Conservation (phyloP, 139 green algal species). For the Yamagishiella unicocca region DNA sequence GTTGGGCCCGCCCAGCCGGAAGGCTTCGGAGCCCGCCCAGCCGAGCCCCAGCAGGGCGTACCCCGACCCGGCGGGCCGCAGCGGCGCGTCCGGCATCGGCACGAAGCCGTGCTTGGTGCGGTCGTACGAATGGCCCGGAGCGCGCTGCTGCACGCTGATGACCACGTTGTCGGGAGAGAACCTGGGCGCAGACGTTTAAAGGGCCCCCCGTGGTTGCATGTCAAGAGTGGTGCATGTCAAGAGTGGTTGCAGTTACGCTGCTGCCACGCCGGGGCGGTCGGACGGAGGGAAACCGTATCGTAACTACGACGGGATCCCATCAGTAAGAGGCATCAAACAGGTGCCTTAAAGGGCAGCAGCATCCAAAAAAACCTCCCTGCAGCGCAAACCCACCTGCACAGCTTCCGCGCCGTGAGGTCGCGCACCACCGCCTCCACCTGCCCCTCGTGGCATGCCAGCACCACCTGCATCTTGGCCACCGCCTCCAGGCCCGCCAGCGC, state of each 20-base stretch:
- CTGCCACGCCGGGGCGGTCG: too few species aligned
- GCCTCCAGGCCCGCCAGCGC: slow-evolving; percentile 8
- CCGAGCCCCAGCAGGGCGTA: slow-evolving; percentile 29
- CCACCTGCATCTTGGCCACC: slow-evolving; percentile 13
- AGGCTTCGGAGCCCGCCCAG: slow-evolving; percentile 19
- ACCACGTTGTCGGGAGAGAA: slow-evolving; percentile 31
- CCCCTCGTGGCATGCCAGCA: slow-evolving; percentile 32
- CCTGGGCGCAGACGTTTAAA: too few species aligned
- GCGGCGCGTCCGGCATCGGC: background rate
- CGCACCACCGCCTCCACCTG: slow-evolving; percentile 34
- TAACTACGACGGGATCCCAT: too few species aligned
- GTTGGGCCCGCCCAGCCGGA: background rate
- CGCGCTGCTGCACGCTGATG: slow-evolving; percentile 35
- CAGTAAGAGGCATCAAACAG: too few species aligned
- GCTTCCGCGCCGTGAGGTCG: slow-evolving; percentile 8
- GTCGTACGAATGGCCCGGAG: slow-evolving; percentile 18
- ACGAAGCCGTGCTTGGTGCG: background rate
- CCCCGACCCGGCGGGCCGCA: slow-evolving; percentile 2
- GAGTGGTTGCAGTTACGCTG: too few species aligned
- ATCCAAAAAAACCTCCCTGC: too few species aligned
- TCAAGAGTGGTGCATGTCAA: too few species aligned
- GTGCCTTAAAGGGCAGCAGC: background rate
- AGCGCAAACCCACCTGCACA: slow-evolving; percentile 25
- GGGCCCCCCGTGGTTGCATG: too few species aligned
- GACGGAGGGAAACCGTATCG: too few species aligned